Evolutionary conservation across 192 early-diverging fungal genomes (phyloP).

Genomic region (Coemansia sp.): DNA sequence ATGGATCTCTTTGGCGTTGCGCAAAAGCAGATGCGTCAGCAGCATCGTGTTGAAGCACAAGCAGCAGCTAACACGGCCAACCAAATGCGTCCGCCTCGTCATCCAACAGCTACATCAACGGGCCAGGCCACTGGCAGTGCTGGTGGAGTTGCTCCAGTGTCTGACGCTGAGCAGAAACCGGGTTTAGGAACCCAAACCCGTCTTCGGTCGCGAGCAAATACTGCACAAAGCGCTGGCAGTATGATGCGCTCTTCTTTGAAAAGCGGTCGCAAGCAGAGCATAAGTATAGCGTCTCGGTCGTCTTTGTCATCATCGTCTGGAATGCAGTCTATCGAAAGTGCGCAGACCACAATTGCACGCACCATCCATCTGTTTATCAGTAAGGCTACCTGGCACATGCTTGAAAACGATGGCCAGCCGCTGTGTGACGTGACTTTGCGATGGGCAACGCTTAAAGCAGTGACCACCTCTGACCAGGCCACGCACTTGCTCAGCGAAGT

Average conservation of each 20-base stretch:
- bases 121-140: not conserved
- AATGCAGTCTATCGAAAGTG: constrained; percentile 36
- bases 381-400: constrained; percentile 77
- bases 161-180: not conserved
- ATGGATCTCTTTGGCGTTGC: constrained; percentile 55
- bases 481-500: constrained; percentile 73
- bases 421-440: constrained; percentile 73
- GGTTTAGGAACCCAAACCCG: not conserved
- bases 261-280: not conserved
- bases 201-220: constrained; percentile 7
- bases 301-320: constrained; percentile 27
- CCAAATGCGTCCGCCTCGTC: not conserved
- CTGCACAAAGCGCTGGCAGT: constrained; percentile 4
- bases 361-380: constrained; percentile 63
- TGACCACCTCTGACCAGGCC: constrained; percentile 86
- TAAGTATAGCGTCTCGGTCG: constrained; percentile 6
- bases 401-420: constrained; percentile 62
- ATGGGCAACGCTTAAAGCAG: constrained; percentile 65
- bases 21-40: constrained; percentile 48
- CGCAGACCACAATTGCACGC: constrained; percentile 59
- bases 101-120: not conserved
- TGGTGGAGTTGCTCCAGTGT: not conserved
- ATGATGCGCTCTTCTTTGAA: not conserved
- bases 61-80: not conserved
- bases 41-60: constrained; percentile 8